These are phyloP conservation scores for Alternaria ventricosa DNA, from an alignment of 2,329 filamentous ascomycete species.

Conservation along the genomic window DNA sequence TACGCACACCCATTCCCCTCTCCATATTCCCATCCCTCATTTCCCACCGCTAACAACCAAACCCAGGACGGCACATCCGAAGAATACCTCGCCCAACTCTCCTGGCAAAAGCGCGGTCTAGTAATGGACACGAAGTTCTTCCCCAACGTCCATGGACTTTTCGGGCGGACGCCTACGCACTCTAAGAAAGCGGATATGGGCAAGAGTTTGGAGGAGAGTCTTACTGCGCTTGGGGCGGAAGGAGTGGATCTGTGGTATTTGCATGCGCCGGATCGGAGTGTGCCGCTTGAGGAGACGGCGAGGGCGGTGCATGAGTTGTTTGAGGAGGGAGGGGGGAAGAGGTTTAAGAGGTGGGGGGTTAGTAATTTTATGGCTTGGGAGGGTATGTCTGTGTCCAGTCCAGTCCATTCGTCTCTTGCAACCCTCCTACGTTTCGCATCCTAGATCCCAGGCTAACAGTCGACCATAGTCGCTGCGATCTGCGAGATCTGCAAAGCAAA, in stretches of 20 bases:
- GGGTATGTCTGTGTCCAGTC: neutral
- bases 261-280: slow-evolving; percentile 54
- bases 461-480: slow-evolving; percentile 52
- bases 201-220: slow-evolving; percentile 43
- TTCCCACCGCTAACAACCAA: neutral
- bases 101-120: slow-evolving; percentile 51
- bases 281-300: slow-evolving; percentile 55
- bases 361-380: slow-evolving; percentile 53
- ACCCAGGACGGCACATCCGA: slow-evolving; percentile 40
- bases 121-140: slow-evolving; percentile 55
- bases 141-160: slow-evolving; percentile 36
- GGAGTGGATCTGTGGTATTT: slow-evolving; percentile 55
- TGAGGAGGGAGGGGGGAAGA: slow-evolving; percentile 45
- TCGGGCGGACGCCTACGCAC: slow-evolving; percentile 26
- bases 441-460: neutral
- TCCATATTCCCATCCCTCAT: neutral
- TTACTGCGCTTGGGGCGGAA: slow-evolving; percentile 48
- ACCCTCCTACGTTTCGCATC: too few relatives aligned
- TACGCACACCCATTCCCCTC: neutral
- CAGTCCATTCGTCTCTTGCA: neutral
- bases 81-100: slow-evolving; percentile 52
- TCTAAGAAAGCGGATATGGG: slow-evolving; percentile 36
- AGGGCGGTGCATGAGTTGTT: slow-evolving; percentile 55
- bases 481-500: slow-evolving; percentile 53
- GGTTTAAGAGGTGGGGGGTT: slow-evolving; percentile 55